phyloP scores from a whole-genome alignment of 2,329 filamentous ascomycete species.

The Cordyceps javanica region DNA sequence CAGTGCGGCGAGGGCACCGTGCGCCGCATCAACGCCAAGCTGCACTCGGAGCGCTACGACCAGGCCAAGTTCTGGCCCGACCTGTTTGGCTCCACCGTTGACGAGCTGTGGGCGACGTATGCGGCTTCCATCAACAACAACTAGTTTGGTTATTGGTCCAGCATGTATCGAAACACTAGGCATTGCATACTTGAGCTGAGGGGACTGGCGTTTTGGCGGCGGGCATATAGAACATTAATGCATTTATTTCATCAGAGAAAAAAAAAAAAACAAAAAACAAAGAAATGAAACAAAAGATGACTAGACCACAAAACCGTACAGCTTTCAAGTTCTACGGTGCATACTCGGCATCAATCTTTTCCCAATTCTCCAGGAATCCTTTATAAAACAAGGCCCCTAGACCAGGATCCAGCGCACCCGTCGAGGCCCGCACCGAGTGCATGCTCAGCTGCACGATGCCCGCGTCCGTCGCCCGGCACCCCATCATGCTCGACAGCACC shows the following conservation, averaged over 20 bases:
- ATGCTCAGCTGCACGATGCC: conserved; percentile 89
- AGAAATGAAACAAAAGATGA: no score
- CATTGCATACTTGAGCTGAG: background rate
- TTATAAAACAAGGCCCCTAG: conserved; percentile 86
- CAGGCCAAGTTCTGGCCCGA: conserved; percentile 61
- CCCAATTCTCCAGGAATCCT: conserved; percentile 81
- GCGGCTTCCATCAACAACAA: conserved; percentile 22
- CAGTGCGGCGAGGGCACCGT: conserved; percentile 55
- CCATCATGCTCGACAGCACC: conserved; percentile 73
- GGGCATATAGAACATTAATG: background rate
- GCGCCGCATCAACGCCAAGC: conserved; percentile 58
- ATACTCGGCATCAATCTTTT: conserved; percentile 80
- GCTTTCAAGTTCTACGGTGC: conserved; percentile 22
- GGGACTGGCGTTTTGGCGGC: background rate
- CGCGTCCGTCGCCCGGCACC: conserved; percentile 77
- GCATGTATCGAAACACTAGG: background rate
- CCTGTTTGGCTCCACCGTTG: conserved; percentile 60
- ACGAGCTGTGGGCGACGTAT: conserved; percentile 72
- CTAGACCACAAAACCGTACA: no score
- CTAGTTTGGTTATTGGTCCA: background rate
- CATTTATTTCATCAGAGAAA: no score
- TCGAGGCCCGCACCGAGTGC: conserved; percentile 88
- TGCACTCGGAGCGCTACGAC: conserved; percentile 59
- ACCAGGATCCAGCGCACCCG: conserved; percentile 78
- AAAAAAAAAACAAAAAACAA: no score